Base-by-base conservation (phyloP, 2,329 filamentous ascomycete species). In the Lachnellula cervina region DNA sequence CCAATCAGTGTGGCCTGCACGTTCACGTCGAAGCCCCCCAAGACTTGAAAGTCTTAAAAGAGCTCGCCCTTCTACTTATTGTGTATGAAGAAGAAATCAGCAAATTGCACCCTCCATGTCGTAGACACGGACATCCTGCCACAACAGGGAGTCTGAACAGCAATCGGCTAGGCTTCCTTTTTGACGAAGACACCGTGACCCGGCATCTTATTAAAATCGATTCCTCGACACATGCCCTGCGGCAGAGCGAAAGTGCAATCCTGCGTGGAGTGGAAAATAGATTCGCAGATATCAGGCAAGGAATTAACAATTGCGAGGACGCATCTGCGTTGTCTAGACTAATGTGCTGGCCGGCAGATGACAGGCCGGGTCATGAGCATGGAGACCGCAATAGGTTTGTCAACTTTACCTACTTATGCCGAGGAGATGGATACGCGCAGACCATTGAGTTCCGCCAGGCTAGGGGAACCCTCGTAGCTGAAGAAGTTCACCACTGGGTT, bases 51-150 rank as follows among this genome's bases (percentile, higher is more conserved):
- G 56, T 59, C 6, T 25, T 62, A 21, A 58, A 62, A 52, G 60
- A 60, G 32, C 58, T 67, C 5, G 64, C 64, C 1, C n/a, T 54
- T 2, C 48, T 68, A 9, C 40, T 66, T 9, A 9, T 68, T 2
- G 47, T 68, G n/a, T 68, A 63, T 47, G 64, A 68, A 54, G 56
- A 65, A 13, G 55, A 64, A 19, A 64, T 66, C 7, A 59, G 61
- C 23, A 51, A 51, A 3, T 52, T 66, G 6, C 64, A 66, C 34
- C 60, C 66, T 11, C 50, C 48, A 45, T 64, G 58, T 51, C 57
- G 64, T n/a, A 56, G 60, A 8, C 62, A 60, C 2, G 49, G 49
- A 1, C 60, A 67, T 46, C 35, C 17, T 7, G 54, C 49, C 17
- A 42, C 57, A 42, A 23, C 17, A 4, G 38, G 56, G 4, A 55